Percentiles rank a stretch among this genome's conserved stretches.
Evolutionary conservation across 192 early-diverging fungal species (phyloP).

Genomic region (Thamnidium elegans): DNA sequence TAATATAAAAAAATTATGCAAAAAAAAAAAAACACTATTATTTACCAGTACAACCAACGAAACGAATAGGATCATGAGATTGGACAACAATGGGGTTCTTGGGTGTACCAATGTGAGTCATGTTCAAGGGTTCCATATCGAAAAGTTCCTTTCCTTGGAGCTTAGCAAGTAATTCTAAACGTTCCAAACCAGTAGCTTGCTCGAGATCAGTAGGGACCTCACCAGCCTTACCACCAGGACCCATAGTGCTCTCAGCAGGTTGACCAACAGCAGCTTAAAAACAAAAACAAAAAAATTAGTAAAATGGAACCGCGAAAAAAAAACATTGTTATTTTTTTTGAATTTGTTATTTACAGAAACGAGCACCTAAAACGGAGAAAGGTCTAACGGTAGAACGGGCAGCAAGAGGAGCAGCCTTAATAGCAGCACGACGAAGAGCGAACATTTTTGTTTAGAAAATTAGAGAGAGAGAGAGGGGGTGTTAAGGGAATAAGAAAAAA

Average conservation of each 20-base stretch:
- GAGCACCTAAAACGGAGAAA: slow-evolving; percentile 51
- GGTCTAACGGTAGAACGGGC: slow-evolving; percentile 41
- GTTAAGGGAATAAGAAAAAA: not conserved
- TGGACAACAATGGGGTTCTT: slow-evolving; percentile 83
- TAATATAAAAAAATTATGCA: slow-evolving; percentile 3
- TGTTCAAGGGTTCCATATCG: slow-evolving; percentile 76
- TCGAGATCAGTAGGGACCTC: slow-evolving; percentile 81
- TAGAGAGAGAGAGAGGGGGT: not conserved
- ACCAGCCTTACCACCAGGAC: slow-evolving; percentile 69
- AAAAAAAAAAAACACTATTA: slow-evolving; percentile 8
- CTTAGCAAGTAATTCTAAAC: slow-evolving; percentile 80
- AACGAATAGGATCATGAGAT: slow-evolving; percentile 75
- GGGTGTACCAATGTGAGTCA: slow-evolving; percentile 75
- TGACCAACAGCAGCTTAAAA: slow-evolving; percentile 27
- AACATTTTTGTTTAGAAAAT: slow-evolving; percentile 29
- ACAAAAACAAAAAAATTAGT: slow-evolving; percentile 9
- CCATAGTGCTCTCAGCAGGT: slow-evolving; percentile 27
- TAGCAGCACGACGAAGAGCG: slow-evolving; percentile 48
- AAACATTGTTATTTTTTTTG: not conserved
- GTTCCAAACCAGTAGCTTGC: slow-evolving; percentile 87
- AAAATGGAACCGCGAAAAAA: not conserved
- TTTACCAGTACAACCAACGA: slow-evolving; percentile 92
- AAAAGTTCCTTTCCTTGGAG: slow-evolving; percentile 87
- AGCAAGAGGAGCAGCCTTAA: slow-evolving; percentile 40
- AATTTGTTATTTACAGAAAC: slow-evolving; percentile 42